Percentiles rank a stretch among this genome's conserved stretches.
These are phyloP conservation scores for Talaromyces proteolyticus DNA, from an alignment of 495 filamentous ascomycete genomes.

Conservation along the genomic window DNA sequence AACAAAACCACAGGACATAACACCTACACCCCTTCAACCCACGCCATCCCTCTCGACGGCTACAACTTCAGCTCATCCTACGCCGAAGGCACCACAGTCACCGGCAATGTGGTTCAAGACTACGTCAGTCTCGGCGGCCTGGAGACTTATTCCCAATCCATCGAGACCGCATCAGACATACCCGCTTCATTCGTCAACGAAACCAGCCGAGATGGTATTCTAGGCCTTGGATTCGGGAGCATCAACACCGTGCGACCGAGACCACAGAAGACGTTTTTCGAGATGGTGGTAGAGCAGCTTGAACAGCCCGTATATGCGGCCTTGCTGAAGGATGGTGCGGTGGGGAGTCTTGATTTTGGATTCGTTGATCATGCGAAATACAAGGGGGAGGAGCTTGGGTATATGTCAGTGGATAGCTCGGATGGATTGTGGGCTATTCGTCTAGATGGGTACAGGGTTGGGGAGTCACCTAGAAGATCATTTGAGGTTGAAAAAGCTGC, in stretches of 20 bases:
- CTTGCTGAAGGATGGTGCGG: slow-evolving; percentile 53
- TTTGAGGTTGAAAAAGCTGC: not conserved
- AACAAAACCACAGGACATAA: not conserved
- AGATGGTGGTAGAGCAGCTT: slow-evolving; percentile 54
- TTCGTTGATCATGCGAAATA: slow-evolving; percentile 59
- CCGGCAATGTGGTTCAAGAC: slow-evolving; percentile 64
- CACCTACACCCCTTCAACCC: slow-evolving; percentile 52
- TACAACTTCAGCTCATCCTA: slow-evolving; percentile 62
- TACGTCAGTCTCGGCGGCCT: slow-evolving; percentile 60
- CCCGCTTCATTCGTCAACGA: slow-evolving; percentile 54
- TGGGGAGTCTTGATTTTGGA: slow-evolving; percentile 70
- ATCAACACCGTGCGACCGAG: slow-evolving; percentile 62
- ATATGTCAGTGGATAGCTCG: slow-evolving; percentile 44
- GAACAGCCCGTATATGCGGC: slow-evolving; percentile 62
- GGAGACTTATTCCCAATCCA: slow-evolving; percentile 56
- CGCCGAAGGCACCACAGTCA: slow-evolving; percentile 61
- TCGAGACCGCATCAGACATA: slow-evolving; percentile 61
- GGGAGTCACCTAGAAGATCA: slow-evolving; percentile 15
- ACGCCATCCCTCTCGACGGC: slow-evolving; percentile 41
- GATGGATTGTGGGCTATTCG: slow-evolving; percentile 70
- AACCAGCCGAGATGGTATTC: slow-evolving; percentile 56
- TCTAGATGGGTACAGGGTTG: slow-evolving; percentile 56
- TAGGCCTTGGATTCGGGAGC: slow-evolving; percentile 65
- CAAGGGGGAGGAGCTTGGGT: slow-evolving; percentile 16
- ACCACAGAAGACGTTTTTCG: slow-evolving; percentile 63